Percentiles rank a stretch among this genome's conserved stretches.
These are phyloP conservation scores for Eleusine coracana DNA, from an alignment of 176 grass and related monocot species.

Conservation along the genomic window DNA sequence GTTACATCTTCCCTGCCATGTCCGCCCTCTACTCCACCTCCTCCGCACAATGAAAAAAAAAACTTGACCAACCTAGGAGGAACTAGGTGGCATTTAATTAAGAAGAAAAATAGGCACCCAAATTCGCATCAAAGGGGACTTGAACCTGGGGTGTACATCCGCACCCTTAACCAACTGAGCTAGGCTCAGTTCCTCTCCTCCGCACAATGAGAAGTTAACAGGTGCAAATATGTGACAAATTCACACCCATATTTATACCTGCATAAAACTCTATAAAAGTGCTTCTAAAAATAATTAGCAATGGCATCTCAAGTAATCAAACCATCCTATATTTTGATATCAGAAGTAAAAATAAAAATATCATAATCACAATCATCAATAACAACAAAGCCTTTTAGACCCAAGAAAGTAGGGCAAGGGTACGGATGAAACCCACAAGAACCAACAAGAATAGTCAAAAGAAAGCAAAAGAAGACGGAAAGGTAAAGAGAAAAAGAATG, in stretches of 20 bases:
- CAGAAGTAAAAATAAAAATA: not conserved
- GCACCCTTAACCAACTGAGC: too few relatives aligned
- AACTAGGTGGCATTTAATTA: too few relatives aligned
- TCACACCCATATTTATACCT: slow-evolving; percentile 4
- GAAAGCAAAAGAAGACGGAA: not conserved
- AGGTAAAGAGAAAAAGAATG: not conserved
- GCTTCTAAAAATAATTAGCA: not conserved
- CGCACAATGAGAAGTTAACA: too few relatives aligned
- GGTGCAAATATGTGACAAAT: not conserved
- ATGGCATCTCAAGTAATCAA: not conserved
- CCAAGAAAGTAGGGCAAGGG: not conserved
- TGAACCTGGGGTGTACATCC: too few relatives aligned
- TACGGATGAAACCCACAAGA: not conserved
- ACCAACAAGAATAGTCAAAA: not conserved
- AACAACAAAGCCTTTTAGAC: not conserved
- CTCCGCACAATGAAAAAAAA: not conserved
- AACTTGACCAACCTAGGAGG: too few relatives aligned
- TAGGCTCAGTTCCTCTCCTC: too few relatives aligned
- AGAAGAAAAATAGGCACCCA: too few relatives aligned
- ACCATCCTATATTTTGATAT: not conserved
- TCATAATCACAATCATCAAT: not conserved
- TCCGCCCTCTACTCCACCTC: not conserved
- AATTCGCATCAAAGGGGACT: too few relatives aligned
- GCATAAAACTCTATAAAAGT: not conserved
- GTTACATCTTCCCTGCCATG: not conserved